phyloP scores from a whole-genome alignment of 345 rosid genomes.

The Populus deltoides region DNA sequence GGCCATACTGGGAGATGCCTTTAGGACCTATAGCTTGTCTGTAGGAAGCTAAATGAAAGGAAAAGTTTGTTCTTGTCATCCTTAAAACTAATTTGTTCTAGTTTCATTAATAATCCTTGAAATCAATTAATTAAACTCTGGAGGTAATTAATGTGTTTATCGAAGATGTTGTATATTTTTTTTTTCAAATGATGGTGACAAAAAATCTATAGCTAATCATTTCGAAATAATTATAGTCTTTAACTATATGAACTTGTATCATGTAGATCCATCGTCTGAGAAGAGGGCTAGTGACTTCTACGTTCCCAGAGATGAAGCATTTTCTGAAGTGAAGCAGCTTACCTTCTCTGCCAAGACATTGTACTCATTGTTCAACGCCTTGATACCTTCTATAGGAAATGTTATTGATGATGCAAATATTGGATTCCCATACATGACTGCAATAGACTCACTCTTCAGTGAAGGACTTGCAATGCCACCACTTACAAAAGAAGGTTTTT shows the following conservation, averaged over 20 bases:
- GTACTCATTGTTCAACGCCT: constrained; percentile 52
- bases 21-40: too few species aligned
- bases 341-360: constrained; percentile 59
- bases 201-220: too few species aligned
- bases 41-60: too few species aligned
- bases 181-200: too few species aligned
- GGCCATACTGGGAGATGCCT: too few species aligned
- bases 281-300: constrained; percentile 34
- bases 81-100: too few species aligned
- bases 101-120: too few species aligned
- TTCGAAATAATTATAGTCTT: background rate
- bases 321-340: constrained; percentile 47
- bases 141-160: too few species aligned
- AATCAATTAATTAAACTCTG: too few species aligned
- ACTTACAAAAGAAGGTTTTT: constrained; percentile 33
- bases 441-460: constrained; percentile 62
- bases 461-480: constrained; percentile 47
- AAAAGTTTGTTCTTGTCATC: too few species aligned
- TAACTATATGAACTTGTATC: background rate
- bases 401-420: constrained; percentile 35
- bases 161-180: too few species aligned
- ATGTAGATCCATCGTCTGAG: constrained; percentile 55
- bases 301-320: constrained; percentile 79
- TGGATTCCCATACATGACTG: constrained; percentile 58
- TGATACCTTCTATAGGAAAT: constrained; percentile 51